Percentiles rank a stretch among this genome's conserved stretches.
phyloP scores from a whole-genome alignment of 768 basidiomycete species.

The Amanita polypyramis region DNA sequence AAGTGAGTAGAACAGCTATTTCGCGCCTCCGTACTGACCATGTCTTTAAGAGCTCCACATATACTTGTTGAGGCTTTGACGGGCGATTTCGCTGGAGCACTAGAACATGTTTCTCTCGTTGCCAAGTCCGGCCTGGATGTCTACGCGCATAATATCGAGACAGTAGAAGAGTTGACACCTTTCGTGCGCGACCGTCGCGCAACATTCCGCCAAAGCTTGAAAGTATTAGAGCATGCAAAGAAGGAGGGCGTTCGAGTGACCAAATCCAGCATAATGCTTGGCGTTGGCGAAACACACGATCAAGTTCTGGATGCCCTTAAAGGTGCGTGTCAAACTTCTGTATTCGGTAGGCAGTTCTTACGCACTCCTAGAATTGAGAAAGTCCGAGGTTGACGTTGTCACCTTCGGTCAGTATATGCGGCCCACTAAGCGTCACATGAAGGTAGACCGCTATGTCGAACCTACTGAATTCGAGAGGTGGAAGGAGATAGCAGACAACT shows the following conservation, averaged over 20 bases:
- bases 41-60: conserved; percentile 64
- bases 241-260: conserved; percentile 77
- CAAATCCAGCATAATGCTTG: conserved; percentile 98
- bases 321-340: conserved; percentile 40
- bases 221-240: conserved; percentile 77
- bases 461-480: conserved; percentile 89
- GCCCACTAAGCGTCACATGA: conserved; percentile 98
- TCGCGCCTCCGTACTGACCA: not conserved
- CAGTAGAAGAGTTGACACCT: conserved; percentile 88
- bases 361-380: conserved; percentile 64
- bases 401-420: conserved; percentile 99
- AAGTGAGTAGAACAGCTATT: conserved; percentile 42
- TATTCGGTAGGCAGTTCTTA: not conserved
- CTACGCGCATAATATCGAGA: conserved; percentile 97
- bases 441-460: conserved; percentile 92
- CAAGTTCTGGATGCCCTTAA: conserved; percentile 75
- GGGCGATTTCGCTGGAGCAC: conserved; percentile 80
- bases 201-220: conserved; percentile 76
- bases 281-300: conserved; percentile 82
- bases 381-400: conserved; percentile 87
- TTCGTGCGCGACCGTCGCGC: conserved; percentile 93
- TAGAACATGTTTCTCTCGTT: conserved; percentile 68
- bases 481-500: conserved; percentile 81
- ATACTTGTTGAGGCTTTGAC: conserved; percentile 96
- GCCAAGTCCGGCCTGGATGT: conserved; percentile 94